Conservation (phyloP, 2,329 filamentous ascomycete genomes). For the Aspergillus chevalieri region DNA sequence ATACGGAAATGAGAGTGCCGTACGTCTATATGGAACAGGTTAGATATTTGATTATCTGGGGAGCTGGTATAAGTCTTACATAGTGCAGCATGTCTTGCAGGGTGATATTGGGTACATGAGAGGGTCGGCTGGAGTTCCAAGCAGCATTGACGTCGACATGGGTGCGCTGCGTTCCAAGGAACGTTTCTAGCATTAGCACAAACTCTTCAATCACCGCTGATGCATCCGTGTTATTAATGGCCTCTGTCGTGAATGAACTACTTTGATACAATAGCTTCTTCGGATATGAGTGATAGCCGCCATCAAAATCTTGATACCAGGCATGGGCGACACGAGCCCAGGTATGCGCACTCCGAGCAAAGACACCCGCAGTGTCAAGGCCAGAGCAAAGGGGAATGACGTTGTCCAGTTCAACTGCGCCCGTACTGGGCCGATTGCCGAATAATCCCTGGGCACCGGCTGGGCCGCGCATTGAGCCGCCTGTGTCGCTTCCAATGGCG, state of each 20-base stretch:
- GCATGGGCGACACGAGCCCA: slow-evolving; percentile 13
- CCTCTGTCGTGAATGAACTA: not conserved
- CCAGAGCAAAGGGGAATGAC: slow-evolving; percentile 21
- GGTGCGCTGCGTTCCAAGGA: slow-evolving; percentile 19
- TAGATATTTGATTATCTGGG: too few relatives aligned
- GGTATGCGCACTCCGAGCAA: slow-evolving; percentile 19
- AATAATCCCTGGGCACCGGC: slow-evolving; percentile 21
- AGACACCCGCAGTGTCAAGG: slow-evolving; percentile 26
- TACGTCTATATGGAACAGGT: slow-evolving; percentile 10
- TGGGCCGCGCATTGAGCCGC: slow-evolving; percentile 25
- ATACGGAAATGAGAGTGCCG: slow-evolving; percentile 11
- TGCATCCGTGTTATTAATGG: slow-evolving; percentile 13
- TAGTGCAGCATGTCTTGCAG: too few relatives aligned
- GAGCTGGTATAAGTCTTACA: too few relatives aligned
- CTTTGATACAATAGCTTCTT: slow-evolving; percentile 8
- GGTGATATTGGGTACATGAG: slow-evolving; percentile 6
- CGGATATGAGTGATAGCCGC: slow-evolving; percentile 18
- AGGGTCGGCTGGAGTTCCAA: slow-evolving; percentile 17
- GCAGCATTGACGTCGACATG: slow-evolving; percentile 19
- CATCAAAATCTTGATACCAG: slow-evolving; percentile 13
- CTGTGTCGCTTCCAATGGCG: slow-evolving; percentile 17
- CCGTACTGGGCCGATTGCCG: slow-evolving; percentile 21
- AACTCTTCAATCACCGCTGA: slow-evolving; percentile 19
- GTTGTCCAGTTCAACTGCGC: slow-evolving; percentile 13
- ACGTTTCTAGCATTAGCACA: slow-evolving; percentile 16